Evolutionary conservation across 768 basidiomycete genomes (phyloP), one percentile per base, ranked within the genome.

Genomic region (Phanerochaete sordida): DNA sequence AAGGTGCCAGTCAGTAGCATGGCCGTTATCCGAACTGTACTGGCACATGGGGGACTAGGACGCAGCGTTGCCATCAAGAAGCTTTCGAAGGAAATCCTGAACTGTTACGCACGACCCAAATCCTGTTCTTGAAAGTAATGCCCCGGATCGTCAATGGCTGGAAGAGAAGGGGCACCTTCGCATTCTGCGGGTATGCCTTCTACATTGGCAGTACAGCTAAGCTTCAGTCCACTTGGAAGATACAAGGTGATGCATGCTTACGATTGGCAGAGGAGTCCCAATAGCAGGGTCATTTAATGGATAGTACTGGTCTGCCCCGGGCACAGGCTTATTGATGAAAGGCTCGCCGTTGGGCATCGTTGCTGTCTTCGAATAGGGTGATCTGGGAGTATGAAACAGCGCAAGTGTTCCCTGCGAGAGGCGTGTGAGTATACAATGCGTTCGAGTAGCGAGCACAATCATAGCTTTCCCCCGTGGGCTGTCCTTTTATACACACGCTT

Each of bases 1-100:
- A 3, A 93, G 72, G 70, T 94, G 93, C 85, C 87, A 93, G 62
- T 92, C 88, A 1, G 91, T 91, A 3, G 85, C 84, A 65, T 89
- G 84, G 0, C 91, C 91, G 54, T 86, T 74, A 47, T 88, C 81
- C 9, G 85, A 78, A 59, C 86, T 88, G 74, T 93, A 94, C 72
- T 88, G 86, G 70, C 91, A 93, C 91, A 93, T 92, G 1, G 88
- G 89, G 12, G 88, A 75, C 86, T 86, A 62, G 53, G 13, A 35
- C 47, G 39, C 16, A 23, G 28, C 12, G 52, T 23, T 7, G 5
- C 12, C 12, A 13, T 2, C 47, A 7, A 31, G 12, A 21, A 46
- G 11, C 12, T n/a, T n/a, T n/a, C n/a, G n/a, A n/a, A n/a, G n/a
- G n/a, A n/a, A n/a, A n/a, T n/a, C n/a, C n/a, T n/a, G n/a, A n/a